Evolutionary conservation across 129 eudicot genomes (phyloP).

Genomic region (Pulicaria dysenterica): DNA sequence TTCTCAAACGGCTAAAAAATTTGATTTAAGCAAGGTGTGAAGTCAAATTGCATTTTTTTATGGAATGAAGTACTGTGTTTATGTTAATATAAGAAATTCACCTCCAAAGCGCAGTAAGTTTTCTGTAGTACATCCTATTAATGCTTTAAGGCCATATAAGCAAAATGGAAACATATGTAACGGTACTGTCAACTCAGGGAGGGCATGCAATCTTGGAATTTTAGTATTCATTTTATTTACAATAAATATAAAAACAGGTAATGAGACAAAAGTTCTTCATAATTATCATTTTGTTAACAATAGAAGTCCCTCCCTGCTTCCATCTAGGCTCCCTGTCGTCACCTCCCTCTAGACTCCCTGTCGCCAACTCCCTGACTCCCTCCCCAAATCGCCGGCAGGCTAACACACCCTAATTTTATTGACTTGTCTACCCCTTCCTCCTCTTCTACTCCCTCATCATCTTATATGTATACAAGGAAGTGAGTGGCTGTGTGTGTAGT

Average conservation of each 20-base stretch:
- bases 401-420: too few relatives aligned
- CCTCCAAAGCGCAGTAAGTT: neutral
- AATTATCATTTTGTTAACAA: neutral
- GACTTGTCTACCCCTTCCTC: too few relatives aligned
- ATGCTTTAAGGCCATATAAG: conserved; percentile 21
- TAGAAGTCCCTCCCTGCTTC: too few relatives aligned
- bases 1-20: neutral
- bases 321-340: too few relatives aligned
- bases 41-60: conserved; percentile 7
- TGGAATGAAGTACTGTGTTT: neutral
- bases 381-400: too few relatives aligned
- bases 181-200: conserved; percentile 7
- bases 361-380: too few relatives aligned
- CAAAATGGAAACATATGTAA: conserved; percentile 6
- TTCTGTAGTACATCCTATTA: neutral
- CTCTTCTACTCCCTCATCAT: too few relatives aligned
- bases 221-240: neutral
- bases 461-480: too few relatives aligned
- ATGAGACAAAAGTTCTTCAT: neutral
- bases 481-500: too few relatives aligned
- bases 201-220: conserved; percentile 5
- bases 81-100: neutral
- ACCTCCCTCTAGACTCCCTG: too few relatives aligned
- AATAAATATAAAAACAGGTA: neutral
- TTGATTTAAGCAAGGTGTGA: neutral